Conservation (phyloP, 2,329 filamentous ascomycete species). For the Acrocalymma vagum region DNA sequence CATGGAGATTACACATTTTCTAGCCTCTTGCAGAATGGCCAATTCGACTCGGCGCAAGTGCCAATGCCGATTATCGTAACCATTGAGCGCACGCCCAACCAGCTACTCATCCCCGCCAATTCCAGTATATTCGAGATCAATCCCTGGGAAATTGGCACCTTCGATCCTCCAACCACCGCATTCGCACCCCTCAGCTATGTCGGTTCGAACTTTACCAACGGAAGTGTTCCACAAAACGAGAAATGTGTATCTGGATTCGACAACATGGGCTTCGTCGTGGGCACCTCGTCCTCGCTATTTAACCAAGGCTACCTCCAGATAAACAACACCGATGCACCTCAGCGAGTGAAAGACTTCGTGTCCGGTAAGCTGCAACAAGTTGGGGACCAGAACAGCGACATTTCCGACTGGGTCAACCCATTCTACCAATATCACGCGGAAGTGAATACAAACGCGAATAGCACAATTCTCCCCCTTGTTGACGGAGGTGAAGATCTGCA, state of each 20-base stretch:
- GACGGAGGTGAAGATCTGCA: slow-evolving; percentile 65
- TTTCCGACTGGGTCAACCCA: slow-evolving; percentile 75
- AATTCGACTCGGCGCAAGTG: slow-evolving; percentile 66
- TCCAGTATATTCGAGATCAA: slow-evolving; percentile 78
- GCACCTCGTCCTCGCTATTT: slow-evolving; percentile 82
- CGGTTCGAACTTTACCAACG: slow-evolving; percentile 72
- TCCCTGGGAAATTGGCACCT: slow-evolving; percentile 78
- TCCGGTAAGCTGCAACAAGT: slow-evolving; percentile 61
- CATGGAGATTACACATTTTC: slow-evolving; percentile 76
- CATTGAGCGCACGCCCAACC: slow-evolving; percentile 68
- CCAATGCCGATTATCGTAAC: slow-evolving; percentile 77
- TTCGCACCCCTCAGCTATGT: slow-evolving; percentile 74
- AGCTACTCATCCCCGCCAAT: slow-evolving; percentile 68
- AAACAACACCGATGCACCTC: slow-evolving; percentile 60
- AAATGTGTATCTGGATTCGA: slow-evolving; percentile 81
- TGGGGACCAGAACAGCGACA: slow-evolving; percentile 70
- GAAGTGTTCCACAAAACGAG: slow-evolving; percentile 61
- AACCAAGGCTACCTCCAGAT: slow-evolving; percentile 75
- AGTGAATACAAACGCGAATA: slow-evolving; percentile 62
- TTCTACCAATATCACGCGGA: slow-evolving; percentile 70
- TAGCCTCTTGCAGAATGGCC: slow-evolving; percentile 68
- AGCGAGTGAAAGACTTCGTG: slow-evolving; percentile 59
- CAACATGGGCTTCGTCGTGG: slow-evolving; percentile 80
- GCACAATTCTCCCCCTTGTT: slow-evolving; percentile 68
- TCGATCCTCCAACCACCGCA: slow-evolving; percentile 72